Base-by-base conservation (phyloP, 2,329 filamentous ascomycete genomes). In the Pestalotiopsis sp. region DNA sequence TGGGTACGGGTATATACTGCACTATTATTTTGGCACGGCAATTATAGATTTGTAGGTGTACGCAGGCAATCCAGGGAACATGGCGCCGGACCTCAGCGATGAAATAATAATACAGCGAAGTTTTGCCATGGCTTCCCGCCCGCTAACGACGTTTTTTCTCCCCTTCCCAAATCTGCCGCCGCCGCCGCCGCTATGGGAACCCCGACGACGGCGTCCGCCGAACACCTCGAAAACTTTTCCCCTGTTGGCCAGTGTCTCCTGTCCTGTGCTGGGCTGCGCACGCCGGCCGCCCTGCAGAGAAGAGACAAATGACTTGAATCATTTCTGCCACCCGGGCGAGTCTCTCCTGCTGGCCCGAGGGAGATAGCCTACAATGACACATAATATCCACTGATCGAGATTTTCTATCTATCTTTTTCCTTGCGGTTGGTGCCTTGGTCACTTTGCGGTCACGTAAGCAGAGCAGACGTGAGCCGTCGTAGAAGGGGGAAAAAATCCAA, bases 351-450 rank as follows among this genome's bases (percentile, higher is more conserved):
- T 52, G 45, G 45, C 45, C 45, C 45, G 45, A 52, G 23, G 14
- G n/a, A 65, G 41, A 65, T 27, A 41, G 14, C 23, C 64, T 66
- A 20, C 52, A 39, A 66, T 66, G 64, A 66, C 64, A 59, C 52
- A 66, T 66, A 38, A 66, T 59, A 66, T 66, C 64, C 64, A 66
- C 64, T 38, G 27, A 27, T 41, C 59, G n/a, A 36, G 59, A 20
- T 62, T 62, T 62, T 41, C 59, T 14, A 52, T 49, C 31, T 36
- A 52, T 52, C 45, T 52, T 52, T 62, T 36, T 60, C 23, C 23
- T 9, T 36, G 31, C 31, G 31, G 31, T 36, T 36, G 36, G 59
- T 62, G 27, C 59, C 38, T 7, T 7, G 27, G 38, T 41, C 31
- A 27, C 36, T 62, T 36, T 36, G 31, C 59, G 27, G 27, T 62